Base-by-base conservation (phyloP, 805 yeast genomes). In the Candida nanaspora region DNA sequence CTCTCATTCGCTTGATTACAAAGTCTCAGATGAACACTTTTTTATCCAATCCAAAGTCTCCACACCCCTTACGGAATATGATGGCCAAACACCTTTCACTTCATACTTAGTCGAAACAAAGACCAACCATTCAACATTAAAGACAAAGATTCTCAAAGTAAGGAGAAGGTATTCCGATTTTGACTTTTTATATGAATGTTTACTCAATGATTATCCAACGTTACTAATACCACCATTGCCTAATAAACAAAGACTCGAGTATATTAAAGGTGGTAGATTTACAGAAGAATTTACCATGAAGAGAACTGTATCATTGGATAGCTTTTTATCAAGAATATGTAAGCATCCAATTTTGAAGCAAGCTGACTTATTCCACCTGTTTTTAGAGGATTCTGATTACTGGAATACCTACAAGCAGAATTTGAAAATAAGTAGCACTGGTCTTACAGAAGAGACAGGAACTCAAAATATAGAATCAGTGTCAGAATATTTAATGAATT, bases 171-270 rank as follows among this genome's bases (percentile, higher is more conserved):
- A 86, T 60, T 84, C 91, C 5, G 98, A 93, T 60, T 86, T 91
- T 59, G 74, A 82, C 43, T 78, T 82, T 48, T 69, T 91, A 19
- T 85, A 82, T 60, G 84, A 82, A 45, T 80, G 86, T 42, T 66
- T 91, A 40, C 59, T 70, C 38, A 81, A 78, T 49, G 96, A 89
- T 56, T 84, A 69, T 56, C 96, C 97, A 0, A 84, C 93, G 4
- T 71, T 86, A 44, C 76, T 93, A 13, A 77, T 91, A 0, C 98
- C 98, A 1, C 97, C 98, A 13, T 69, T 91, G 40, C 98, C 98
- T 0, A 94, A 91, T 46, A 89, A 88, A 60, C 86, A 85, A 65
- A 76, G 95, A 45, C 69, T 91, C 51, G 96, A 91, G 58, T 91
- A 93, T 61, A 72, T 91, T 39, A 88, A 94, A 30, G 98, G 98